These are phyloP conservation scores for Lentinula detonsa DNA, from an alignment of 768 basidiomycete genomes.

Conservation along the genomic window DNA sequence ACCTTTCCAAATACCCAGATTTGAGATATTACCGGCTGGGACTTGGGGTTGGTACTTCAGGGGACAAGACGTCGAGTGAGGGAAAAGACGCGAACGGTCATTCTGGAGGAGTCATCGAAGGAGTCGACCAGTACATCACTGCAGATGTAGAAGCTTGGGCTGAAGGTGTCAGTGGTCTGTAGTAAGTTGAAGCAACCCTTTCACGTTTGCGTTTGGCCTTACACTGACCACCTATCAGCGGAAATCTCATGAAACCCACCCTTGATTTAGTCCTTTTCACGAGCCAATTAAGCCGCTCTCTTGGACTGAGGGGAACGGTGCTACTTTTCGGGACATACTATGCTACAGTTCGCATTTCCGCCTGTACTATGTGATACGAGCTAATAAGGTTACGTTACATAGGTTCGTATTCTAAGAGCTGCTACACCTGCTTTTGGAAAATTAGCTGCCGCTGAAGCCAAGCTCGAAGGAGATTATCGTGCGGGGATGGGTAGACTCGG, in stretches of 20 bases:
- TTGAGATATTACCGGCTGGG: slow-evolving; percentile 63
- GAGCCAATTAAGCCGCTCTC: slow-evolving; percentile 79
- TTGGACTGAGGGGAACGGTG: slow-evolving; percentile 79
- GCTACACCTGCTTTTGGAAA: slow-evolving; percentile 93
- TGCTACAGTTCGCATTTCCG: slow-evolving; percentile 54
- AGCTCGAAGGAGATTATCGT: slow-evolving; percentile 87
- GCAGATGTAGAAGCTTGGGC: slow-evolving; percentile 89
- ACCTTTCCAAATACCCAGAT: slow-evolving; percentile 70
- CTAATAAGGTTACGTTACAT: neutral
- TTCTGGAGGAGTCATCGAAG: slow-evolving; percentile 32
- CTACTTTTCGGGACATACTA: slow-evolving; percentile 83
- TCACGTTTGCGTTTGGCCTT: neutral
- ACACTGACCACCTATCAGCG: slow-evolving; percentile 36
- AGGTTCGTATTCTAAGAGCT: slow-evolving; percentile 52
- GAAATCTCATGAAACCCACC: slow-evolving; percentile 89
- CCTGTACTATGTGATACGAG: neutral
- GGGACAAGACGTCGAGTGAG: neutral
- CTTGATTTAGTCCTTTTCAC: slow-evolving; percentile 91
- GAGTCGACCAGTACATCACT: slow-evolving; percentile 89
- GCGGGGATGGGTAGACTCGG: slow-evolving; percentile 82
- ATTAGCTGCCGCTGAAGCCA: slow-evolving; percentile 82
- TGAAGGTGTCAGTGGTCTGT: slow-evolving; percentile 78
- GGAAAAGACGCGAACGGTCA: slow-evolving; percentile 12
- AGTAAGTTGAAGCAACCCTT: slow-evolving; percentile 49
- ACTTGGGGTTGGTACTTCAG: slow-evolving; percentile 16